Base-by-base conservation (phyloP, 2,329 filamentous ascomycete genomes). In the Albophoma yamanashiensis region DNA sequence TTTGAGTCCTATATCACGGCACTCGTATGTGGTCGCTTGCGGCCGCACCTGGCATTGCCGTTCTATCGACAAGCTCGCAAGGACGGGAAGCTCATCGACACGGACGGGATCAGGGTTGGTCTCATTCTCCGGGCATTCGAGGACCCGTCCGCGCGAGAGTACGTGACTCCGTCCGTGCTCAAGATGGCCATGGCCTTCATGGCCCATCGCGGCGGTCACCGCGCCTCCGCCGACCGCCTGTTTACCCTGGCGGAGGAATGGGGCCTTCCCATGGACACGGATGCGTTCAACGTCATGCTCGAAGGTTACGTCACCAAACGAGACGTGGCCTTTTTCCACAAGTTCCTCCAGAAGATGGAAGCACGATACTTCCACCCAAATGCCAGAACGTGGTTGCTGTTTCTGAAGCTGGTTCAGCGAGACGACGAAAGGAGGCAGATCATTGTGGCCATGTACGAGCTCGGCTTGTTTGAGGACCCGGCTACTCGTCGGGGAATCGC, bases 341-440 rank as follows among this genome's bases (percentile, higher is more conserved):
- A 64, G 4, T 69, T 74, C 1, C 64, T 82, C 20, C 63, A 67
- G 20, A 69, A 72, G 60, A 82, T 83, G 79, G 61, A 70, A 31
- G 58, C 63, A 8, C 69, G 70, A 15, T 74, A 72, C 56, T 71
- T 75, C 53, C 62, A 64, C 36, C 78, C 79, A 4, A 76, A 80
- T 56, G 66, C 76, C 3, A 67, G 69, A 20, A 82, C 80, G 0
- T 83, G 80, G 80, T 64, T 77, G 3, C 70, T 78, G 4, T 79
- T 82, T 61, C 68, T 83, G 22, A 69, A 72, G n/a, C 71, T 82
- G 53, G 81, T 88, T 60, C 81, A 83, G 69, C 81, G 80, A 14
- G 84, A 87, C 67, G 78, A 82, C n/a, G 75, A 79, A 57, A 73
- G 75, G 58, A 74, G 75, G 31, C 76, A 78, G 63, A 70, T 80